Percentiles rank a stretch among this genome's conserved stretches.
phyloP scores from a whole-genome alignment of 306 rosid species.

The Fragaria iinumae region DNA sequence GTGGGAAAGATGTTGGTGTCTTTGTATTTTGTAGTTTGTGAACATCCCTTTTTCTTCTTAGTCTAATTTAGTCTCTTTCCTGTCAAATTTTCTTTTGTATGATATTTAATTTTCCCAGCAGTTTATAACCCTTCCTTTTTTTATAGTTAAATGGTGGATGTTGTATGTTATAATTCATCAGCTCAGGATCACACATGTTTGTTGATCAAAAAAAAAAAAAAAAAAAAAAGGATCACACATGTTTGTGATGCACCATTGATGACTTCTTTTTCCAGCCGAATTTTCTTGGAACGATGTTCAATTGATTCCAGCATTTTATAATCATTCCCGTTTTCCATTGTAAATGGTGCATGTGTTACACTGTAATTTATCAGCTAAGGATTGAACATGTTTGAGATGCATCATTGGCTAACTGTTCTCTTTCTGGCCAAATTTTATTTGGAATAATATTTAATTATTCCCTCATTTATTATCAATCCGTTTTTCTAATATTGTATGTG shows the following conservation, averaged over 20 bases:
- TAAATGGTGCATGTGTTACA: too few species aligned
- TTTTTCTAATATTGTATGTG: neutral
- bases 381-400: too few species aligned
- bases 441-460: neutral
- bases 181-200: too few species aligned
- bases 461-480: neutral
- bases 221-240: too few species aligned
- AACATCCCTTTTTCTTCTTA: neutral
- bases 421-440: neutral
- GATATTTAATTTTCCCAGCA: neutral
- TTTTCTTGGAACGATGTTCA: neutral
- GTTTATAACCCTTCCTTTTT: neutral
- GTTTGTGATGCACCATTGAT: too few species aligned
- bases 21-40: neutral
- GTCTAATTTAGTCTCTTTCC: neutral
- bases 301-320: neutral
- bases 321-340: neutral
- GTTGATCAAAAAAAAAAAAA: too few species aligned
- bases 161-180: too few species aligned
- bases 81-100: neutral
- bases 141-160: neutral
- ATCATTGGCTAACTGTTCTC: neutral
- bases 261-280: neutral
- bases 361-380: too few species aligned
- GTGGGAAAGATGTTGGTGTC: neutral